Base-by-base conservation (phyloP, 2,329 filamentous ascomycete species). In the Blastomyces gilchristii region DNA sequence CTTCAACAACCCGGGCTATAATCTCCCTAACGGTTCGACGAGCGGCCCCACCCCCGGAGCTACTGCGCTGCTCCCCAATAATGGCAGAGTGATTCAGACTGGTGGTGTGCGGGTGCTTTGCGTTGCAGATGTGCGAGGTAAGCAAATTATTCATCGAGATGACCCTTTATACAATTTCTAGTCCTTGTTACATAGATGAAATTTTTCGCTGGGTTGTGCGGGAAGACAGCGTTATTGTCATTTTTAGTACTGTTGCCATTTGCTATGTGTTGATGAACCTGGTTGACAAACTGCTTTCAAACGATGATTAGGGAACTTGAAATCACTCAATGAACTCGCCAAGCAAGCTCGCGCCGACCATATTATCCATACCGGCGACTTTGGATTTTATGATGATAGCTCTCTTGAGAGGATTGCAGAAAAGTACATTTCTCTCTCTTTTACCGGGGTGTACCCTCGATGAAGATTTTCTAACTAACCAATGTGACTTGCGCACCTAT, bases 301-400 rank as follows among this genome's bases (percentile, higher is more conserved):
- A 57, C 60, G 57, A 56, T 62, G 60, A 52, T 62, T 69, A 99
- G 94, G 94, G 77, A 97, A 97, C 77, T 82, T 99, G 69, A 87
- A 88, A 79, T 97, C 94, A 68, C 82, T 99, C 72, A 99, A 99
- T 79, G 92, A 97, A 66, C 87, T 99, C 66, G 94, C 94, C 68
- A 95, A 90, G 78, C 89, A 94, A 74, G 93, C 94, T 66, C 89
- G 89, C 74, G 94, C 94, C 71, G 91, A 97, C 79, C 91, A 97
- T 80, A 96, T 99, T 77, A 91, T 99, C 72, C 94, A 99, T 78
- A 99, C 94, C 25, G 94, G 94, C 76, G 94, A 99, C 77, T 99
- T 99, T 75, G 94, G 94, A 67, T 99, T 99, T 80, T 99, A 99
- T 80, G 94, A 99, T 77, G 89, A 96, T 71, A 90, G 88, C 62